These are phyloP conservation scores for Plasmopara viticola DNA, from an alignment of 352 stramenopile species.

Conservation along the genomic window DNA sequence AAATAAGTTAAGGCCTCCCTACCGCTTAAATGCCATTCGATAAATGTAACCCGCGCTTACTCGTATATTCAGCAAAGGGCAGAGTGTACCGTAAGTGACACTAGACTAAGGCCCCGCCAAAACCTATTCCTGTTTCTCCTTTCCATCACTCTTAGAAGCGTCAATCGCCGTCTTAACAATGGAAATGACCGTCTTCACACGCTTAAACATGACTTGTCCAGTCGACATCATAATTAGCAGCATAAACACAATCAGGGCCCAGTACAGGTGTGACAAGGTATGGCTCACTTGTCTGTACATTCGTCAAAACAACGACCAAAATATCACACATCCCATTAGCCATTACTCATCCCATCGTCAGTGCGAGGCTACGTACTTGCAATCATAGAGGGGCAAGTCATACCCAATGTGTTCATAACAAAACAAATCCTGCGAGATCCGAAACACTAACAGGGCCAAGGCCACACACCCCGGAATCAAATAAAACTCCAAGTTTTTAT, in stretches of 20 bases:
- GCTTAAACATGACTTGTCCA: constrained; percentile 81
- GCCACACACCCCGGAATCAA: constrained; percentile 89
- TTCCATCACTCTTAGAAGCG: constrained; percentile 33
- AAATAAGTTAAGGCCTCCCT: too few species aligned
- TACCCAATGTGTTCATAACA: constrained; percentile 83
- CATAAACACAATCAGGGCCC: constrained; percentile 85
- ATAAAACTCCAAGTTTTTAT: constrained; percentile 93
- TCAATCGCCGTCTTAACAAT: constrained; percentile 64
- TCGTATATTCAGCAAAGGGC: too few species aligned
- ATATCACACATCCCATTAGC: not conserved
- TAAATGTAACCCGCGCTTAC: too few species aligned
- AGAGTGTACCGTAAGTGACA: too few species aligned
- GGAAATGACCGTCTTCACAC: constrained; percentile 66
- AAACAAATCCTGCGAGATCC: constrained; percentile 77
- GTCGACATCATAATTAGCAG: constrained; percentile 77
- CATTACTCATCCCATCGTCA: not conserved
- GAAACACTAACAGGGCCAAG: constrained; percentile 83
- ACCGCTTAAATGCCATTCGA: too few species aligned
- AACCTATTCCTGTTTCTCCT: constrained; percentile 64
- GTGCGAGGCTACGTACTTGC: constrained; percentile 63
- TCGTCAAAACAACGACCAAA: constrained; percentile 5
- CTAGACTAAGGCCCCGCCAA: too few species aligned
- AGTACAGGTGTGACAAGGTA: constrained; percentile 82
- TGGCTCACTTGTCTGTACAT: constrained; percentile 70
- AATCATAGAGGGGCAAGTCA: constrained; percentile 85